Base-by-base conservation (phyloP, 208 protist genomes). In the Endotrypanum monterogeii region DNA sequence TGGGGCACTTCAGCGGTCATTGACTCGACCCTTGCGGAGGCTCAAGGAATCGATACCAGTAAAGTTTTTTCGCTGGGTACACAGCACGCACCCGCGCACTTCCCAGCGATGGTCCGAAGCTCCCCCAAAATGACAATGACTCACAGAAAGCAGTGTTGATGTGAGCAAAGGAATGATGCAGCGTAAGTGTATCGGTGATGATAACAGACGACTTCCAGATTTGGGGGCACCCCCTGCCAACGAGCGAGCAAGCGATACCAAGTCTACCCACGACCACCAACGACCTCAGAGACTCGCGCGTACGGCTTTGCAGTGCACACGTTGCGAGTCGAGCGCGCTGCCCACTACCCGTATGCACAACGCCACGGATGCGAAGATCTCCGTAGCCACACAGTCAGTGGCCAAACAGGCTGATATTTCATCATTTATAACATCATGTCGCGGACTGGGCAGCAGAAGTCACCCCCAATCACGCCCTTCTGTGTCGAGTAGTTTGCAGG, bases 61-160 rank as follows among this genome's bases (percentile, higher is more conserved):
- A 55, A 58, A 39, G 52, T 9, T 62, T 62, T 18, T 46, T n/a
- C n/a, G 44, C 28, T 12, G 71, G 58, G 32, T 23, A 30, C 55
- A 54, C 51, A 11, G 56, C 60, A n/a, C 61, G 66, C 25, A 73
- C 46, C 58, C 58, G 73, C 69, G 68, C 79, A 76, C 41, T 46
- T 81, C 78, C 89, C 76, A 37, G 91, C 83, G 8, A 83, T 70
- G 63, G 81, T 79, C 39, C 63, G 50, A 9, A 9, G 41, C 50
- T 84, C 82, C 30, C 54, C 48, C 62, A 78, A 50, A 6, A 74
- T 8, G 60, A 74, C 82, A 65, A 86, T 75, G 30, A 74, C 55
- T 11, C 46, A 44, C 66, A 90, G 83, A 50, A 92, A 62, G 44
- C 83, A 79, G 67, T 88, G 87, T 54, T 86, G 76, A 46, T 90